Evolutionary conservation across 805 yeast genomes (phyloP).

Genomic region (Kodamaea jinghongensis): DNA sequence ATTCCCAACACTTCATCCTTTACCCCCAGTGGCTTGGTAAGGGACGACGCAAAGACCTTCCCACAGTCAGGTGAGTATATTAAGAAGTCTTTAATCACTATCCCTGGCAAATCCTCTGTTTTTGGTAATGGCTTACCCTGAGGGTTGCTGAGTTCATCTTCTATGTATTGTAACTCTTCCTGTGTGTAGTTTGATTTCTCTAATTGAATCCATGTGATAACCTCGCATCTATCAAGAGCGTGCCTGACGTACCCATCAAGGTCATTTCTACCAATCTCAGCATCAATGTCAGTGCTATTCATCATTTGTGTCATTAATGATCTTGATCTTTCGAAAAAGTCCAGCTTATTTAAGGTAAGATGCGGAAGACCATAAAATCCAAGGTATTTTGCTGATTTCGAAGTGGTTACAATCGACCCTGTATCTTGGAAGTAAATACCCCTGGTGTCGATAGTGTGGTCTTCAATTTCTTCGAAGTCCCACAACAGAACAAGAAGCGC

Average conservation of each 20-base stretch:
- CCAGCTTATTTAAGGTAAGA: slow-evolving; percentile 40
- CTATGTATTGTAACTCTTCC: slow-evolving; percentile 58
- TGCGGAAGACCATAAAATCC: slow-evolving; percentile 64
- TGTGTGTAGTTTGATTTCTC: slow-evolving; percentile 55
- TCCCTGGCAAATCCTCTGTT: slow-evolving; percentile 44
- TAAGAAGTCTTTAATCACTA: slow-evolving; percentile 54
- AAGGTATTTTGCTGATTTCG: slow-evolving; percentile 62
- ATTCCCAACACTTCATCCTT: slow-evolving; percentile 47
- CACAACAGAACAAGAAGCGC: slow-evolving; percentile 26
- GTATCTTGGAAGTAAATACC: slow-evolving; percentile 67
- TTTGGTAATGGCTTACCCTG: slow-evolving; percentile 69
- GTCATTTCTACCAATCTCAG: slow-evolving; percentile 37
- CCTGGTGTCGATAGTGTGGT: slow-evolving; percentile 47
- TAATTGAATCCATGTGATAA: slow-evolving; percentile 63
- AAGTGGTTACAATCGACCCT: slow-evolving; percentile 59
- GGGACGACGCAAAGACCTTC: slow-evolving; percentile 33
- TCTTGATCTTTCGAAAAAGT: slow-evolving; percentile 44
- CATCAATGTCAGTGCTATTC: slow-evolving; percentile 40
- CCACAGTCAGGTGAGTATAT: slow-evolving; percentile 92
- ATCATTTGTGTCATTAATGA: slow-evolving; percentile 42
- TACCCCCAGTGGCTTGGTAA: slow-evolving; percentile 46
- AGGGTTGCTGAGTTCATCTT: slow-evolving; percentile 69
- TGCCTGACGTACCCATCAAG: slow-evolving; percentile 34
- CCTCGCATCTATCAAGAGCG: slow-evolving; percentile 60
- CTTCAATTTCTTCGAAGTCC: slow-evolving; percentile 48